Evolutionary conservation across 2,329 filamentous ascomycete species (phyloP), one percentile per base, ranked within the genome.

Genomic region (Colletotrichum paranaense): DNA sequence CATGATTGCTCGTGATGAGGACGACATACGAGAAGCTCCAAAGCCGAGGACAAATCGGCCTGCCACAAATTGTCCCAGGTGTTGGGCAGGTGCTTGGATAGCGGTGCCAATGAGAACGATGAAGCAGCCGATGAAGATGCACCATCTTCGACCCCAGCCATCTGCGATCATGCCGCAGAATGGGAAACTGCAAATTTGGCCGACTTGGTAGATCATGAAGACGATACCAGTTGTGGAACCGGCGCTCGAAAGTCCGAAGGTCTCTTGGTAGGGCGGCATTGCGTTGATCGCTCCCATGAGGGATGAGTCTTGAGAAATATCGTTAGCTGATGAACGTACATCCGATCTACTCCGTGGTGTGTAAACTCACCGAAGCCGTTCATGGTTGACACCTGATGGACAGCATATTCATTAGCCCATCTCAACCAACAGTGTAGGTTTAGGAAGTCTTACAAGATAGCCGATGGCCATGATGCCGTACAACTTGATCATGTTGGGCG

Each of bases 81-180:
- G 83, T 59, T 84, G 77, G 42, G 87, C 75, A 1, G 77, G 73
- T 0, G 77, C 72, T 76, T 88, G 85, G 24, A 89, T 77, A 64
- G 86, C 83, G 2, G 86, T 85, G 12, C 87, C 87, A 53, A 87
- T 55, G 38, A 88, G 79, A 69, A 89, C 86, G 74, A 87, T 82
- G 4, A 84, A 72, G 67, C 83, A 85, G 8, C 87, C 88, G 53
- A 86, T 81, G 64, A 88, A 87, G 80, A 89, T 89, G 53, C 86
- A 86, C 70, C 85, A 75, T 26, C 86, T 82, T 68, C 88, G 84
- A 57, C 88, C 88, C 78, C 82, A 87, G 7, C 81, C 79, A 78
- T 88, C 89, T 35, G 86, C 83, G 9, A 85, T 78, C 35, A 88
- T 80, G 35, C 84, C 84, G 67, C 85, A 85, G 76, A 89, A 87